Conservation (phyloP, 1,284 basidiomycete species). For the Uromyces viciae-fabae region DNA sequence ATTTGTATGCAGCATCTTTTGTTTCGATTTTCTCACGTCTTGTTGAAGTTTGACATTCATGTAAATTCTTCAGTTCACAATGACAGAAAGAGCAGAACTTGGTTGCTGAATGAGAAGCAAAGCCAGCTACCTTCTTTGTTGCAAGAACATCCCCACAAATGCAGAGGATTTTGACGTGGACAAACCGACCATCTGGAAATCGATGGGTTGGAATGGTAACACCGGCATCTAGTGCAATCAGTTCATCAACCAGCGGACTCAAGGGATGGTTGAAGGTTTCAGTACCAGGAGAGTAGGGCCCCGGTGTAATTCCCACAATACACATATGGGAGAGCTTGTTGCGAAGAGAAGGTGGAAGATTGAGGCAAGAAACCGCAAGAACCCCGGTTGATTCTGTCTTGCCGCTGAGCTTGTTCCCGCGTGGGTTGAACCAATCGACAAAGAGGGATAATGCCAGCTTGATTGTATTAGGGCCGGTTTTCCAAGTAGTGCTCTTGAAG, state of each 20-base stretch:
- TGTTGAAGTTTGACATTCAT: neutral
- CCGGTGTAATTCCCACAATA: conserved; percentile 20
- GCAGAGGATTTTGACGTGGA: conserved; percentile 8
- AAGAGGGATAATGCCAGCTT: conserved; percentile 5
- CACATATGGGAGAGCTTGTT: conserved; percentile 21
- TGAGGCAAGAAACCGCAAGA: conserved; percentile 25
- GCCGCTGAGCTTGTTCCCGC: conserved; percentile 27
- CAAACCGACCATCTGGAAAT: conserved; percentile 12
- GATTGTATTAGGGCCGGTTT: neutral
- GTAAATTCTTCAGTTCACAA: neutral
- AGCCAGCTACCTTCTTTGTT: conserved; percentile 18
- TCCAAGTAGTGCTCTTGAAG: neutral
- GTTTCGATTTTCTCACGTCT: conserved; percentile 12
- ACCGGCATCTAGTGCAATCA: conserved; percentile 15
- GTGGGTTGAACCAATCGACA: conserved; percentile 38
- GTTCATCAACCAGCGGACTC: conserved; percentile 11
- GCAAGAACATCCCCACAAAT: conserved; percentile 7
- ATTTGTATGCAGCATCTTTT: neutral
- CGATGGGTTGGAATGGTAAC: conserved; percentile 6
- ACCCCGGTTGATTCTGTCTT: conserved; percentile 12
- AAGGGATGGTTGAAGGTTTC: conserved; percentile 23
- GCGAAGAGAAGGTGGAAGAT: conserved; percentile 10
- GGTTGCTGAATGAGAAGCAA: conserved; percentile 21
- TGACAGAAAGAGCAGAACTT: conserved; percentile 26
- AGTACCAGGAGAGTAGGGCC: conserved; percentile 11